Evolutionary conservation across 1,284 basidiomycete genomes (phyloP), one percentile per base, ranked within the genome.

Genomic region (Boletellus deceptivus): DNA sequence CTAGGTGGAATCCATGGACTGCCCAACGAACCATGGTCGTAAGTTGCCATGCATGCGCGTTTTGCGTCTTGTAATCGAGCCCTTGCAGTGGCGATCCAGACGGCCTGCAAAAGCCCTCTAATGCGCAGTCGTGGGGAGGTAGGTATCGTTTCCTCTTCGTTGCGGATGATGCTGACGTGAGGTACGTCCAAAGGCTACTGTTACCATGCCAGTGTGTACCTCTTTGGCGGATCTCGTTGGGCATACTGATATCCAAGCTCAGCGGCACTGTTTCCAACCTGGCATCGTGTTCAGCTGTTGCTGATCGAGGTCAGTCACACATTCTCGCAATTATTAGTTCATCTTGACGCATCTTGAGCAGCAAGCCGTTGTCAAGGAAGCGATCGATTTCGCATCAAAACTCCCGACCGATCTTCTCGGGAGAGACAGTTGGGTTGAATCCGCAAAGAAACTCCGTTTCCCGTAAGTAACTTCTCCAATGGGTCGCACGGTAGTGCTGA

Each of bases 181-280:
- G 3, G 25, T 41, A 4, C 24, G 9, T 41, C 7, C 27, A 14
- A 45, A 59, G 58, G 58, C 1, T 59, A 59, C 33, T 59, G 58
- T 45, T 58, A 54, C n/a, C 58, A 59, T 34, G 33, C 11, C 16
- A 42, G 58, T 59, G 14, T 8, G 55, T 48, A 6, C 5, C 7
- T 29, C 2, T 9, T 4, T 9, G 6, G 3, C 1, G 1, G 6
- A 3, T 14, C 20, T 41, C 13, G 27, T 1, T 3, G 38, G 6
- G 2, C 6, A 8, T 8, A 9, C 20, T 61, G 37, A 59, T 25
- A 37, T 37, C 27, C n/a, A n/a, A 10, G 1, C 39, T 47, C 41
- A 59, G 58, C 58, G 27, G 46, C 57, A 22, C 10, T 59, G 13
- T 59, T 59, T 38, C 58, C 58, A 14, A 24, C 59, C 17, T 59